Conservation (phyloP, 768 basidiomycete species). For the Wakefieldia striispora region DNA sequence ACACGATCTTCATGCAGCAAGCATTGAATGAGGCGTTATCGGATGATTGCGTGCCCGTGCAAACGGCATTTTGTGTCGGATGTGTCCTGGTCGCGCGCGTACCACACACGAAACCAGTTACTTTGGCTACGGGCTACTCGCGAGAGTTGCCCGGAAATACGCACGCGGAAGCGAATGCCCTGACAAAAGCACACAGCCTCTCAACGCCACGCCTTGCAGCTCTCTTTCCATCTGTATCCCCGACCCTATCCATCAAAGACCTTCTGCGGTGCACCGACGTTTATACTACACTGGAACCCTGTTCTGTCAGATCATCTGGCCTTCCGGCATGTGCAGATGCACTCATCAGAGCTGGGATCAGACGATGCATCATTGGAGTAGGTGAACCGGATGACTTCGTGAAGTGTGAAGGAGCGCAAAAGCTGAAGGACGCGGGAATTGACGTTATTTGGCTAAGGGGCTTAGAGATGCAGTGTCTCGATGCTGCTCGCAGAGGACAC, state of each 20-base stretch:
- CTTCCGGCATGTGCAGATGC: conserved; percentile 83
- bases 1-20: conserved; percentile 49
- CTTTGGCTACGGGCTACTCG: conserved; percentile 82
- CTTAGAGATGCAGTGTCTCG: conserved; percentile 77
- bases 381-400: conserved; percentile 95
- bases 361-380: conserved; percentile 82
- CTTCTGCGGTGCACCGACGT: conserved; percentile 64
- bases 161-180: conserved; percentile 94
- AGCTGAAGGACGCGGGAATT: conserved; percentile 66
- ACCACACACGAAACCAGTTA: conserved; percentile 42
- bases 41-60: conserved; percentile 60
- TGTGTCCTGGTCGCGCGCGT: conserved; percentile 62
- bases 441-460: conserved; percentile 74
- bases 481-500: conserved; percentile 68
- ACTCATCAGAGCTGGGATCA: conserved; percentile 67
- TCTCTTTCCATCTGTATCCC: conserved; percentile 38
- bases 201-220: conserved; percentile 42
- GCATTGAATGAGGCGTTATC: conserved; percentile 65
- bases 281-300: conserved; percentile 97
- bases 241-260: conserved; percentile 37
- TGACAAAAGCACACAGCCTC: conserved; percentile 63
- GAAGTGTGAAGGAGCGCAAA: conserved; percentile 80
- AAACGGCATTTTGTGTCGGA: conserved; percentile 90
- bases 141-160: conserved; percentile 92
- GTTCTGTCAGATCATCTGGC: conserved; percentile 86